These are phyloP conservation scores for Tylopilus balloui DNA, from an alignment of 768 basidiomycete genomes.

Conservation along the genomic window DNA sequence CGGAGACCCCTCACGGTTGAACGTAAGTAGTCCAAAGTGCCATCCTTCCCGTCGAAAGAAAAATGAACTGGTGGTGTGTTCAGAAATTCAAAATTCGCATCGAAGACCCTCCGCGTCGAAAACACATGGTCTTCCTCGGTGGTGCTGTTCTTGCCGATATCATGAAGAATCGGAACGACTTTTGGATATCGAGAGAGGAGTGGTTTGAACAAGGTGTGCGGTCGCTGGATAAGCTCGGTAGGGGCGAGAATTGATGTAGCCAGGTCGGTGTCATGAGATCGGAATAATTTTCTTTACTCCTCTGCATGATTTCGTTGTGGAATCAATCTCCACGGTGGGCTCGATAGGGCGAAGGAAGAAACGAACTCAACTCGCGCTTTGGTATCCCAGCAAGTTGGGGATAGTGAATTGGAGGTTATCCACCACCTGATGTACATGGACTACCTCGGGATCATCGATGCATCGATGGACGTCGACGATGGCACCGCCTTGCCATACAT, in stretches of 20 bases:
- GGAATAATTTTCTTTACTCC: no score
- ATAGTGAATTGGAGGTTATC: no score
- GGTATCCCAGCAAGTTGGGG: no score
- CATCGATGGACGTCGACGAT: conserved; percentile 15
- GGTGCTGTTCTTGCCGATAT: conserved; percentile 98
- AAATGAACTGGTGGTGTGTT: no score
- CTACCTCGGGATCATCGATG: conserved; percentile 13
- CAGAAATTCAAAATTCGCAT: conserved; percentile 99
- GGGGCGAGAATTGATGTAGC: conserved; percentile 47
- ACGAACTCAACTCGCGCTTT: no score
- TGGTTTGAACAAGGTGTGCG: conserved; percentile 89
- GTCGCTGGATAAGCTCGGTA: conserved; percentile 81
- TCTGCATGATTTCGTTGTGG: no score
- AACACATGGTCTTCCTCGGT: conserved; percentile 99
- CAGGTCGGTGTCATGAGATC: no score
- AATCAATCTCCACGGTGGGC: no score
- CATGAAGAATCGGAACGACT: conserved; percentile 92
- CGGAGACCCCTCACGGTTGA: conserved; percentile 78
- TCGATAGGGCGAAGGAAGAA: no score
- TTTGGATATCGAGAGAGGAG: conserved; percentile 93
- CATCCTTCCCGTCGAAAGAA: neutral
- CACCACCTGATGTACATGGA: conserved; percentile 17
- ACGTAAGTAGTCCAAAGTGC: conserved; percentile 49
- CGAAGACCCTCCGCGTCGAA: conserved; percentile 95
- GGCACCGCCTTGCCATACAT: conserved; percentile 28